Base-by-base conservation (phyloP, 495 filamentous ascomycete genomes). In the Aspergillus baeticus region DNA sequence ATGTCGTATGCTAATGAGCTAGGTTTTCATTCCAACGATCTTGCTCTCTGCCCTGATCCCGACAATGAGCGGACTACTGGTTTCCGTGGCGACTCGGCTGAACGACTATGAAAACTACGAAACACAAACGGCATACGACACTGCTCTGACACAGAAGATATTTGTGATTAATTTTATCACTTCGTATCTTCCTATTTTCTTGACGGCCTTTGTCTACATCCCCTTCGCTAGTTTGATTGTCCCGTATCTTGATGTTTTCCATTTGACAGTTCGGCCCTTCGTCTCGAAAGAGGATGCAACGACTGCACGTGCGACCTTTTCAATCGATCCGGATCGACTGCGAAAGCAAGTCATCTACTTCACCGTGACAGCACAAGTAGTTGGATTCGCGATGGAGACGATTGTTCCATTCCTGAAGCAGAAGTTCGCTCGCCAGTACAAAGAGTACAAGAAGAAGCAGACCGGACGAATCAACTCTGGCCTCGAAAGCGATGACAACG, bases 121-220 rank as follows among this genome's bases (percentile, higher is more conserved):
- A 66, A 97, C 91, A 0, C 77, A 82, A 15, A 86, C 88, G 51
- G 78, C 83, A 1, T 90, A 98, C 59, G 85, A 95, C 58, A 80
- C 83, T 3, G 87, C 91, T 2, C 77, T 98, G 65, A 92, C 91
- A 3, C 84, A 84, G 63, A 98, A 98, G 71, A 83, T 96, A 39
- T 97, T 98, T 61, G 83, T 98, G 20, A 81, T 98, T 60, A 98
- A 98, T 75, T 96, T 98, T 65, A 94, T 98, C 65, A 96, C 91
- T 11, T 97, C 94, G 0, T 98, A 98, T 65, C 83, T 96, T 3
- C 88, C 91, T 0, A 84, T 98, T 29, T 87, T 96, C 70, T 77
- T 98, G 13, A 98, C 94, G 0, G 92, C 94, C 7, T 98, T 98
- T 67, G 87, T 98, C 51, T 98, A 98, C 62, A 89, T 98, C 21